Evolutionary conservation across 495 filamentous ascomycete species (phyloP).

Genomic region (Penicillium alfredii): DNA sequence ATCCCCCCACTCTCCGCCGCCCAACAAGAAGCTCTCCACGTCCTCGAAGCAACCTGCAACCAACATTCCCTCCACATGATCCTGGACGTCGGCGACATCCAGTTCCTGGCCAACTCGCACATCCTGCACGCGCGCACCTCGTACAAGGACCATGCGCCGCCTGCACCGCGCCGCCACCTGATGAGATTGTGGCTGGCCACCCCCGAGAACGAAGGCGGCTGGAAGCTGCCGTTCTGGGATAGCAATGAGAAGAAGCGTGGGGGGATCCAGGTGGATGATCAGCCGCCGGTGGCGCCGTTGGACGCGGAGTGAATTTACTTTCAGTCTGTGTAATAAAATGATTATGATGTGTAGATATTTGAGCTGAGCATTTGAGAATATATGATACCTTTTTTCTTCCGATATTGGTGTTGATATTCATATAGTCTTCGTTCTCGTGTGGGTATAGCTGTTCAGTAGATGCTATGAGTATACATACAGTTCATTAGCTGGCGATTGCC

Average conservation of each 20-base stretch:
- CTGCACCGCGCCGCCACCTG: conserved; percentile 63
- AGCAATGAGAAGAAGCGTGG: conserved; percentile 71
- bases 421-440: too few relatives aligned
- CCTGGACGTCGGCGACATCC: conserved; percentile 72
- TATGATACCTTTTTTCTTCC: conserved; percentile 18
- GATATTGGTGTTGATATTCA: too few relatives aligned
- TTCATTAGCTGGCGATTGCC: too few relatives aligned
- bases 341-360: conserved; percentile 9
- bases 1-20: conserved; percentile 60
- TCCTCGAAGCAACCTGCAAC: conserved; percentile 64
- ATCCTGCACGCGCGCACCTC: conserved; percentile 64
- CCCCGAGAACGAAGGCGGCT: conserved; percentile 77
- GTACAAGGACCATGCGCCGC: conserved; percentile 59
- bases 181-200: conserved; percentile 80
- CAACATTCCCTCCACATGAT: conserved; percentile 67
- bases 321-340: conserved; percentile 1
- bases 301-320: conserved; percentile 58
- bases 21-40: conserved; percentile 56
- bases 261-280: conserved; percentile 81
- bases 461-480: too few relatives aligned
- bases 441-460: too few relatives aligned
- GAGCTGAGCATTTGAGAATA: conserved; percentile 1
- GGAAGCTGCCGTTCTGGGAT: conserved; percentile 78
- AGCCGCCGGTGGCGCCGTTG: conserved; percentile 57
- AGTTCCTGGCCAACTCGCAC: conserved; percentile 66